Conservation (phyloP, 2,329 filamentous ascomycete genomes). For the Fusarium sp. region DNA sequence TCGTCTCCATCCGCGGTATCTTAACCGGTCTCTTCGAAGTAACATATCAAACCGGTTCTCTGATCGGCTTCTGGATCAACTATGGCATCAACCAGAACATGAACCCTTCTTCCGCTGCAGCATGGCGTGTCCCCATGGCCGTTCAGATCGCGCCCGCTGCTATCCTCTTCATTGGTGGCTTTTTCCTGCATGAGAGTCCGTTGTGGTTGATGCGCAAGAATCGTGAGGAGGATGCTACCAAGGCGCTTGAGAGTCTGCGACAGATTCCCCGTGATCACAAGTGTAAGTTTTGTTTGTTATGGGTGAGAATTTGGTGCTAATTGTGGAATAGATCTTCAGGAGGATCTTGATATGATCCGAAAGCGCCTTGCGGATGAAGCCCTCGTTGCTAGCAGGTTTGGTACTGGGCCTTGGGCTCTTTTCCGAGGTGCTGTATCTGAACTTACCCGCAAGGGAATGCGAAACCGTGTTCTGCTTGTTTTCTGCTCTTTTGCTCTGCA, state of each 20-base stretch:
- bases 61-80: constrained; percentile 64
- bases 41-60: constrained; percentile 62
- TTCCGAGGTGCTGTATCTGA: constrained; percentile 49
- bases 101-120: constrained; percentile 44
- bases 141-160: constrained; percentile 57
- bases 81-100: constrained; percentile 56
- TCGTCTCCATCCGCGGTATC: constrained; percentile 66
- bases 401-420: constrained; percentile 47
- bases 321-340: constrained; percentile 50
- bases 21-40: constrained; percentile 64
- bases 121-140: constrained; percentile 61
- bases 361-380: constrained; percentile 49
- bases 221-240: constrained; percentile 46
- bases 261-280: constrained; percentile 53
- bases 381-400: constrained; percentile 46
- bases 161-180: constrained; percentile 55
- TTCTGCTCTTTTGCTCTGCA: constrained; percentile 52
- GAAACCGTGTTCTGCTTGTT: constrained; percentile 52
- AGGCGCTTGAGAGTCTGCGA: constrained; percentile 52
- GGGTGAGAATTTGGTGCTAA: not conserved
- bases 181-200: constrained; percentile 56
- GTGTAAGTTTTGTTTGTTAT: constrained; percentile 27
- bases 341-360: constrained; percentile 59
- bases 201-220: constrained; percentile 51
- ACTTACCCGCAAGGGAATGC: constrained; percentile 52